A percentile compares a stretch with the other conserved stretches of the same genome.
phyloP scores from a whole-genome alignment of 495 filamentous ascomycete genomes.

The Podospora sp. region DNA sequence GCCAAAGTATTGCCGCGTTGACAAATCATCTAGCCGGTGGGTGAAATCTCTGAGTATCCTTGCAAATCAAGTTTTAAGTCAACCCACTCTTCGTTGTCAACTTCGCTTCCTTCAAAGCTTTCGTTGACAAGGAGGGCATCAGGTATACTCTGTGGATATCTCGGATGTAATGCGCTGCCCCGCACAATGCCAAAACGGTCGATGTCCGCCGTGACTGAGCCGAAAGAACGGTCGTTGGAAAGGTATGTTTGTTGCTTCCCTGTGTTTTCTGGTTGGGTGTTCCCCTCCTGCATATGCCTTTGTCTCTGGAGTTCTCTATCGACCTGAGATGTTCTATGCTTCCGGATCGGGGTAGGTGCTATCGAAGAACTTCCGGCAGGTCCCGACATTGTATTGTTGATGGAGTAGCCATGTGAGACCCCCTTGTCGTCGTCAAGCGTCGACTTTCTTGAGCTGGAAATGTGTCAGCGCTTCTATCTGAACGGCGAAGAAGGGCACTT shows the following conservation, averaged over 20 bases:
- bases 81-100: background rate
- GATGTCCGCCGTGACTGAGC: background rate
- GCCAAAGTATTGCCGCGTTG: background rate
- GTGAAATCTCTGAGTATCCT: background rate
- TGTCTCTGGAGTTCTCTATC: background rate
- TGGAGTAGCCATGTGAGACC: background rate
- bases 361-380: background rate
- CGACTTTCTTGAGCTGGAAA: background rate
- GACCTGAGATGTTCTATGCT: background rate
- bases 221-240: background rate
- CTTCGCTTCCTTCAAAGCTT: background rate
- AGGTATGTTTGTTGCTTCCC: background rate
- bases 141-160: background rate
- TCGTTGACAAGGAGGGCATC: background rate
- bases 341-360: background rate
- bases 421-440: background rate
- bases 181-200: background rate
- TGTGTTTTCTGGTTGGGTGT: background rate
- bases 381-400: background rate
- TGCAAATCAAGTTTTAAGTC: background rate
- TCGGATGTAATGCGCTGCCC: too few relatives aligned
- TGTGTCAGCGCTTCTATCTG: background rate
- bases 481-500: background rate
- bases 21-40: background rate
- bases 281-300: background rate